phyloP scores from a whole-genome alignment of 1,284 basidiomycete species.

The Wallemia hederae region DNA sequence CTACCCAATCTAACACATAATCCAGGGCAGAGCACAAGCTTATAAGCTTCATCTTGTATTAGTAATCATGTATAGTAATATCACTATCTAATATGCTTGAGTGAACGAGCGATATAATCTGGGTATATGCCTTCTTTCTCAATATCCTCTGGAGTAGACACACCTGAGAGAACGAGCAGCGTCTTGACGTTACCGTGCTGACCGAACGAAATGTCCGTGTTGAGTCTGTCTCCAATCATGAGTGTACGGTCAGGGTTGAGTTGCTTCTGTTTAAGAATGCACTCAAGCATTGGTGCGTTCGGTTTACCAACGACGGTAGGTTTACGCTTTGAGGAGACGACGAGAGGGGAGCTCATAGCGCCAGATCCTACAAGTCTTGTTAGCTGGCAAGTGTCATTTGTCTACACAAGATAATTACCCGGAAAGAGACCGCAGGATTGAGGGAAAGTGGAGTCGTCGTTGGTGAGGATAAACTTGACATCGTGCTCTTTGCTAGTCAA shows the following conservation, averaged over 20 bases:
- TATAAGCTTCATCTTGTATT: no score
- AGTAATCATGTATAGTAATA: no score
- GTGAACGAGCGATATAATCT: slow-evolving; percentile 44
- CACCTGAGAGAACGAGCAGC: slow-evolving; percentile 56
- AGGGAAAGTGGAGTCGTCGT: slow-evolving; percentile 74
- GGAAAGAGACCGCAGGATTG: slow-evolving; percentile 47
- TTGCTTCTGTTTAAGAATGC: slow-evolving; percentile 75
- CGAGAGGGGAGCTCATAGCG: slow-evolving; percentile 48
- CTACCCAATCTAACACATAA: no score
- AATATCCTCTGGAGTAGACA: slow-evolving; percentile 38
- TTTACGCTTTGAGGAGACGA: slow-evolving; percentile 32
- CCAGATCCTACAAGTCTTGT: slow-evolving; percentile 41
- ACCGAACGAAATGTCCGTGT: slow-evolving; percentile 83
- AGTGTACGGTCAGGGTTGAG: slow-evolving; percentile 61
- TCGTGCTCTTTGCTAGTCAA: slow-evolving; percentile 23
- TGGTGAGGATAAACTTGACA: slow-evolving; percentile 71
- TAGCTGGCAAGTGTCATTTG: not conserved
- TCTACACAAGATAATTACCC: slow-evolving; percentile 19
- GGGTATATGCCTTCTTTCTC: slow-evolving; percentile 43
- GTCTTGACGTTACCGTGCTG: slow-evolving; percentile 57
- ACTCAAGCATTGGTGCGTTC: slow-evolving; percentile 68
- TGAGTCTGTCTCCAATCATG: slow-evolving; percentile 83
- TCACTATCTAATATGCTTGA: slow-evolving; percentile 19
- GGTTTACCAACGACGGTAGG: slow-evolving; percentile 77
- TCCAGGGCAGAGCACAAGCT: no score